Conservation (phyloP, 352 stramenopile genomes). For the Bremia lactucae region DNA sequence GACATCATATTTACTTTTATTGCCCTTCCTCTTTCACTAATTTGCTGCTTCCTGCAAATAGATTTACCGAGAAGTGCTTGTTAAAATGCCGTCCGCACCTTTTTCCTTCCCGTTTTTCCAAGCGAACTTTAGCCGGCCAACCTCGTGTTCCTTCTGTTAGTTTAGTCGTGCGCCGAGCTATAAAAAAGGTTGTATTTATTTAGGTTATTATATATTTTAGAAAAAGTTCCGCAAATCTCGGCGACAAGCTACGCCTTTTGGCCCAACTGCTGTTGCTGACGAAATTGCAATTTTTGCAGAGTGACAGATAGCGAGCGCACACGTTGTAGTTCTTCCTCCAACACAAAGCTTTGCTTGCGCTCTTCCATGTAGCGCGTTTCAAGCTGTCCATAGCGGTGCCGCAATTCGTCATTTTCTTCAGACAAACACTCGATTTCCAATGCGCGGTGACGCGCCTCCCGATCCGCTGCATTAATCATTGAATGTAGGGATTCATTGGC, state of each 20-base stretch:
- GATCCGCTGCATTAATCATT: slow-evolving; percentile 46
- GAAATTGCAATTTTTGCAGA: slow-evolving; percentile 29
- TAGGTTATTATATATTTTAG: too few species aligned
- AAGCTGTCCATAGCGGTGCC: slow-evolving; percentile 44
- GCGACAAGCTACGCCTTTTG: slow-evolving; percentile 1
- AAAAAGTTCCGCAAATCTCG: too few species aligned
- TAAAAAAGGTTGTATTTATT: too few species aligned
- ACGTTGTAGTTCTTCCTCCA: slow-evolving; percentile 56
- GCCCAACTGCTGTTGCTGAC: slow-evolving; percentile 11
- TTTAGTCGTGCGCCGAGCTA: too few species aligned
- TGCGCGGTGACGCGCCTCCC: slow-evolving; percentile 43
- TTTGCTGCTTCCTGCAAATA: too few species aligned
- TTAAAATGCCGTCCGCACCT: too few species aligned
- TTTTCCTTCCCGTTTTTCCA: too few species aligned
- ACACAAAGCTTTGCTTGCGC: slow-evolving; percentile 40
- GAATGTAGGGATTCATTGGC: slow-evolving; percentile 60
- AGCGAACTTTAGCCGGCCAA: too few species aligned
- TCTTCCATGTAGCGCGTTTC: slow-evolving; percentile 63
- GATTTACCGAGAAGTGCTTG: too few species aligned
- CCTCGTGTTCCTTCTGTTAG: too few species aligned
- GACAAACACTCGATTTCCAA: slow-evolving; percentile 66
- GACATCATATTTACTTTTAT: too few species aligned
- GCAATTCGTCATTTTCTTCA: slow-evolving; percentile 72
- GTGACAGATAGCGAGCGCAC: slow-evolving; percentile 40
- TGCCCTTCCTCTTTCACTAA: too few species aligned